Conservation (phyloP, 2,329 filamentous ascomycete species). For the Septoria linicola region DNA sequence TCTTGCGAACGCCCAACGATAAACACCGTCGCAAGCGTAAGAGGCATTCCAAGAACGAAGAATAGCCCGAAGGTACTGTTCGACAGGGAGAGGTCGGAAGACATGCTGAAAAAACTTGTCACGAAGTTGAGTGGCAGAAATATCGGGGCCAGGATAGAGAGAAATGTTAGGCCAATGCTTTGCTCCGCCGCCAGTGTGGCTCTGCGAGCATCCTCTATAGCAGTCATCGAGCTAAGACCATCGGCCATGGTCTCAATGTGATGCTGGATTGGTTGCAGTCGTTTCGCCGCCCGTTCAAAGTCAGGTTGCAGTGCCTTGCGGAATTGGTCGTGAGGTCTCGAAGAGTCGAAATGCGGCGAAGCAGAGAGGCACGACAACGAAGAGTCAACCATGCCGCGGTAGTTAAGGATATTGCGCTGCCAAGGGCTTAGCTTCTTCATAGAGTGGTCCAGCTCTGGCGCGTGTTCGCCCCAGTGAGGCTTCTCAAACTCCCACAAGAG, state of each 20-base stretch:
- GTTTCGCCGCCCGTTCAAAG: too few species aligned
- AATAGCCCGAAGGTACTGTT: slow-evolving; percentile 37
- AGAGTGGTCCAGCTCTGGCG: slow-evolving; percentile 38
- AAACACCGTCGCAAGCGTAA: slow-evolving; percentile 36
- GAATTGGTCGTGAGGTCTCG: neutral
- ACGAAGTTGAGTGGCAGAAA: slow-evolving; percentile 42
- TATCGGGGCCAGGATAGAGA: slow-evolving; percentile 40
- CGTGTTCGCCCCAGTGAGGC: slow-evolving; percentile 31
- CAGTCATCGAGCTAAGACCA: neutral
- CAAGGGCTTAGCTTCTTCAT: slow-evolving; percentile 45
- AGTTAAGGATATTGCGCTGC: slow-evolving; percentile 44
- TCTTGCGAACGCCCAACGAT: too few species aligned
- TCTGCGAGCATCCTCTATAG: slow-evolving; percentile 39
- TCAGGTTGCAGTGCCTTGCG: slow-evolving; percentile 22
- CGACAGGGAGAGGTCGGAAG: slow-evolving; percentile 33
- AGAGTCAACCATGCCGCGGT: slow-evolving; percentile 37
- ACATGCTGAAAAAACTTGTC: slow-evolving; percentile 41
- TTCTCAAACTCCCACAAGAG: slow-evolving; percentile 45
- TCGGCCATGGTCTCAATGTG: neutral
- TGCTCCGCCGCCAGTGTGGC: slow-evolving; percentile 36
- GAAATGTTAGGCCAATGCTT: slow-evolving; percentile 38
- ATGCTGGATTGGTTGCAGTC: slow-evolving; percentile 32
- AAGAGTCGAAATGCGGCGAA: neutral
- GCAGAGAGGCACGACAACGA: too few species aligned
- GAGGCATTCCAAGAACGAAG: slow-evolving; percentile 37